phyloP scores from a whole-genome alignment of 179 eudicot species.

The Heliamphora ciliata region DNA sequence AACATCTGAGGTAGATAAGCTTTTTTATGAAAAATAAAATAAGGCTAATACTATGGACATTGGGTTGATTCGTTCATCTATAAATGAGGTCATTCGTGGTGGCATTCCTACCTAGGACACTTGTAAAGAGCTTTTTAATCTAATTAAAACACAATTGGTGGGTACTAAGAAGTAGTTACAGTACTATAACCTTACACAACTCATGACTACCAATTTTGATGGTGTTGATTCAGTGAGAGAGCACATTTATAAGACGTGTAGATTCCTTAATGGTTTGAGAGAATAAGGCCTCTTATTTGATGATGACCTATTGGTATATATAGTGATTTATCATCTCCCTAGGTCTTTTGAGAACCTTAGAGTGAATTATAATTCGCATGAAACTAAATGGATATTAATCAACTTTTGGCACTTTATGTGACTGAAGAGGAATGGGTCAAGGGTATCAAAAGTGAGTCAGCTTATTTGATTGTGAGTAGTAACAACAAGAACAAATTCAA shows the following conservation, averaged over 20 bases:
- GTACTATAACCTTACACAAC: neutral
- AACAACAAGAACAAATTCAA: neutral
- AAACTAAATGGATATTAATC: neutral
- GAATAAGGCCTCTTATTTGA: neutral
- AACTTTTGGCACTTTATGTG: neutral
- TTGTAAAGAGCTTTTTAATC: neutral
- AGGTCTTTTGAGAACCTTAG: neutral
- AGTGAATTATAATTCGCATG: neutral
- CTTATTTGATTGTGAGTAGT: neutral
- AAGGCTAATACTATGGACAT: neutral
- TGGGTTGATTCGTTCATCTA: neutral
- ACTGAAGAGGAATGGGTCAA: neutral
- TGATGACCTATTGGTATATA: neutral
- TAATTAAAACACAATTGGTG: neutral
- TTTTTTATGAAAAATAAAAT: neutral
- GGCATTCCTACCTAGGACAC: neutral
- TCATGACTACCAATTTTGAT: neutral
- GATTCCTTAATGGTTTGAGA: neutral
- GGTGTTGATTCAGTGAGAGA: neutral
- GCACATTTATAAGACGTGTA: neutral
- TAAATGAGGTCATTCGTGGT: neutral
- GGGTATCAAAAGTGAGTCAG: neutral
- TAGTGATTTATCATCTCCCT: neutral
- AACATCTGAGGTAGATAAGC: neutral
- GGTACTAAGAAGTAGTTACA: neutral